These are phyloP conservation scores for Kalaharituber pfeilii DNA, from an alignment of 2,329 filamentous ascomycete genomes.

Conservation along the genomic window DNA sequence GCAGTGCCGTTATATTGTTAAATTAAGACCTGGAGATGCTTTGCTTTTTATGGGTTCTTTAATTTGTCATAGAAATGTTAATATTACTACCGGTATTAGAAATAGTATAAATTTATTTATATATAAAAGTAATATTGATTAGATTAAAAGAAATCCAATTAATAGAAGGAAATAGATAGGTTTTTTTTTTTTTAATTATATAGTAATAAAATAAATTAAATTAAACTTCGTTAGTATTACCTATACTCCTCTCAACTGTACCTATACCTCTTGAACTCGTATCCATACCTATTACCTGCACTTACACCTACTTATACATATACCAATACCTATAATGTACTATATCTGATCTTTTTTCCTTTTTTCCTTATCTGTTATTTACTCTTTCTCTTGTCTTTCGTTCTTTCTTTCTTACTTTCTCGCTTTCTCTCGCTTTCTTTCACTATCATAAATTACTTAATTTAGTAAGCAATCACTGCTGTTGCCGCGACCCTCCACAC, in stretches of 20 bases:
- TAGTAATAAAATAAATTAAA: background rate
- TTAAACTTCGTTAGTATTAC: background rate
- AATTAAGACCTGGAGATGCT: background rate
- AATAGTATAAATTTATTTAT: background rate
- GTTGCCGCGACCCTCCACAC: too few relatives aligned
- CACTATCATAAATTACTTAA: too few relatives aligned
- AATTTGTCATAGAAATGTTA: background rate
- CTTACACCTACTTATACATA: background rate
- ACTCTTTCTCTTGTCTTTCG: too few relatives aligned
- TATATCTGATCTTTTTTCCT: too few relatives aligned
- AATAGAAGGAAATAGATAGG: background rate
- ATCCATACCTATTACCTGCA: background rate
- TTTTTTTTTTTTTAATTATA: background rate
- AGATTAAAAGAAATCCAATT: background rate
- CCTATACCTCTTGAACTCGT: background rate
- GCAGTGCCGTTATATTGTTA: background rate
- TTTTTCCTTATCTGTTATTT: too few relatives aligned
- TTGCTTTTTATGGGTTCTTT: background rate
- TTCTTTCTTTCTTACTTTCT: too few relatives aligned
- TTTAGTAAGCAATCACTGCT: too few relatives aligned
- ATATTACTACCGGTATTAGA: background rate
- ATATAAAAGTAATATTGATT: background rate
- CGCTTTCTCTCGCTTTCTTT: too few relatives aligned
- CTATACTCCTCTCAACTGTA: background rate
- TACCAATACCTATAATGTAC: background rate